phyloP scores from a whole-genome alignment of 805 yeast genomes.

The Pichia sporocuriosa region DNA sequence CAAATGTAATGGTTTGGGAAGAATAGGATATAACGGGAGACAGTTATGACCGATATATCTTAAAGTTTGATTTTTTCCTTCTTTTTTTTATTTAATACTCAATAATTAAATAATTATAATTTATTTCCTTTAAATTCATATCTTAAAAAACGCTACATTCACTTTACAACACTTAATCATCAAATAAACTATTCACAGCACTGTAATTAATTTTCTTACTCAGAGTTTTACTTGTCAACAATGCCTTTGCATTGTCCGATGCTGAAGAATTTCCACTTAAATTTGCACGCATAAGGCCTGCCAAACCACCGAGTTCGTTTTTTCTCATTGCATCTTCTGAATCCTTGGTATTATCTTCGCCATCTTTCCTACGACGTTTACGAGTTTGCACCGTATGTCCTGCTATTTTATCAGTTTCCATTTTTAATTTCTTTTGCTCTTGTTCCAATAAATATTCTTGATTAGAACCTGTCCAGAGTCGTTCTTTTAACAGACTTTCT shows the following conservation, averaged over 20 bases:
- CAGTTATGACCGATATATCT: slow-evolving; percentile 5
- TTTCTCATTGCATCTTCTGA: slow-evolving; percentile 20
- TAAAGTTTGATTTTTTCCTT: too few species aligned
- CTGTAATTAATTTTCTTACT: slow-evolving; percentile 89
- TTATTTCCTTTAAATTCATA: too few species aligned
- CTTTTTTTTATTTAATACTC: too few species aligned
- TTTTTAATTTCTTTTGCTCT: slow-evolving; percentile 74
- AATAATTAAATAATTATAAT: too few species aligned
- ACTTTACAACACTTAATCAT: too few species aligned
- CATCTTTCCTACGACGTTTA: slow-evolving; percentile 36
- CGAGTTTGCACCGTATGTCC: slow-evolving; percentile 59
- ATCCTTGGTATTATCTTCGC: slow-evolving; percentile 17
- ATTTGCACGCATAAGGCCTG: slow-evolving; percentile 34
- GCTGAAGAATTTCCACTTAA: slow-evolving; percentile 51
- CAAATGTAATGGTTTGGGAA: slow-evolving; percentile 61
- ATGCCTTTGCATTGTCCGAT: slow-evolving; percentile 70
- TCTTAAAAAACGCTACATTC: too few species aligned
- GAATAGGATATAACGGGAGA: slow-evolving; percentile 30
- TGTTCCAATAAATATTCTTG: slow-evolving; percentile 80
- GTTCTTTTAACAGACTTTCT: slow-evolving; percentile 67
- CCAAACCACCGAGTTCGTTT: slow-evolving; percentile 17
- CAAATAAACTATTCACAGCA: slow-evolving; percentile 55
- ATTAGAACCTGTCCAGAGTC: slow-evolving; percentile 85
- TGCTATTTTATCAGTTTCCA: slow-evolving; percentile 79
- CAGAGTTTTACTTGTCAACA: slow-evolving; percentile 68